Conservation (phyloP, 1,284 basidiomycete genomes). For the Cutaneotrichosporon cavernicola region DNA sequence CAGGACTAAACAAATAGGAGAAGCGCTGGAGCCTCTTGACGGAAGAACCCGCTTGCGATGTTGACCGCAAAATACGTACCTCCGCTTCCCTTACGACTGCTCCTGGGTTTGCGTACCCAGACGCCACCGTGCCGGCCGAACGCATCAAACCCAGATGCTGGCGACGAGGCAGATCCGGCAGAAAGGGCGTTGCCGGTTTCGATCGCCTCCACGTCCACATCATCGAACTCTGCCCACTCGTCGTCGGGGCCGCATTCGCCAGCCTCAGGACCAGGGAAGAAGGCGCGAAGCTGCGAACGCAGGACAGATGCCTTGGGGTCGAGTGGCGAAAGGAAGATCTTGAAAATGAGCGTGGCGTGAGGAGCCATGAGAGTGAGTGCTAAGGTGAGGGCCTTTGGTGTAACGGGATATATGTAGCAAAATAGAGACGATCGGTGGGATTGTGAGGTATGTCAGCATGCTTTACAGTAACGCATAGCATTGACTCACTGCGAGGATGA, state of each 20-base stretch:
- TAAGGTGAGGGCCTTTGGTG: slow-evolving; percentile 56
- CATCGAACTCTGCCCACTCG: slow-evolving; percentile 12
- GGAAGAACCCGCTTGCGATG: neutral
- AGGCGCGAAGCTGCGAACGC: slow-evolving; percentile 54
- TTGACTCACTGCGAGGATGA: slow-evolving; percentile 56
- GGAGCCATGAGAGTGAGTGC: slow-evolving; percentile 58
- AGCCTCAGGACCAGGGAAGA: slow-evolving; percentile 53
- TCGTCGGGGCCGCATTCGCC: slow-evolving; percentile 15
- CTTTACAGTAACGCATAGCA: neutral
- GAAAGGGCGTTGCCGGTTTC: slow-evolving; percentile 23
- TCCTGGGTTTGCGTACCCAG: slow-evolving; percentile 53
- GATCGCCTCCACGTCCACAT: slow-evolving; percentile 17
- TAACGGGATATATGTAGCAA: neutral
- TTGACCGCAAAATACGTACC: slow-evolving; percentile 35
- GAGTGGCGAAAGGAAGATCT: slow-evolving; percentile 58
- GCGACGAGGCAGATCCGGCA: slow-evolving; percentile 5
- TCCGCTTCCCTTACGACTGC: slow-evolving; percentile 52
- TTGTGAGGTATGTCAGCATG: neutral
- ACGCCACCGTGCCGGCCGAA: slow-evolving; percentile 50
- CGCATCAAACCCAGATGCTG: slow-evolving; percentile 33
- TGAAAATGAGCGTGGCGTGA: slow-evolving; percentile 59
- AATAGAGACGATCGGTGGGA: neutral
- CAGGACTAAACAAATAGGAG: neutral
- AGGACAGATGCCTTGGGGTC: slow-evolving; percentile 54
- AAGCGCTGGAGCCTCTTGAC: slow-evolving; percentile 4